Base-by-base conservation (phyloP, 805 yeast genomes). In the Lipomyces starkeyi region DNA sequence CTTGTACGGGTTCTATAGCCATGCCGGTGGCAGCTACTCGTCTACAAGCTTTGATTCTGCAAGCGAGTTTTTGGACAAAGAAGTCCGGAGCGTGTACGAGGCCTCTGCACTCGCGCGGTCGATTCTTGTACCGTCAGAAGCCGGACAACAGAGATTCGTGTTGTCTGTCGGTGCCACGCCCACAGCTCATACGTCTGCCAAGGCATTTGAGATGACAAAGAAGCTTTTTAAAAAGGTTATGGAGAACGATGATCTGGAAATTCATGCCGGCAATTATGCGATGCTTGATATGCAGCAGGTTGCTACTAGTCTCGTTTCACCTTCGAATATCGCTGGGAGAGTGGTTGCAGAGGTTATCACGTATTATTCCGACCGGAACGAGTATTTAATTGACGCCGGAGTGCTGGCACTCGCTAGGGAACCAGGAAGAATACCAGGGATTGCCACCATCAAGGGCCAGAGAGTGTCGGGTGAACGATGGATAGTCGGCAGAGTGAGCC, bases 141-240 rank as follows among this genome's bases (percentile, higher is more conserved):
- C 29, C n/a, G 13, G 35, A 32, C 53, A 72, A 79, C 22, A 13
- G 8, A 53, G 56, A 17, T 78, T 89, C 35, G 81, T 81, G 6
- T 78, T 90, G 1, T 89, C 94, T 0, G 90, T 90, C 29, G 96
- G 96, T 27, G 93, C 95, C 1, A 89, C 96, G 0, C 95, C 95
- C 58, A 90, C 94, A 0, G 86, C 90, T 4, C 91, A 88, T 20
- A 52, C 62, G 27, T 59, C 64, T 7, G 56, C 57, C 0, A 14
- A 5, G 13, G 67, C 61, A 20, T 14, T 32, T 14, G 62, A 56
- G 20, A 52, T 17, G 9, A 29, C 27, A 13, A 35, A 29, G 55
- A 37, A 32, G 11, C 37, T 27, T 43, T 22, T 52, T 8, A 9
- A 34, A 22, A 29, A 53, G 0, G 52, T 55, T 40, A 27, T 59